phyloP scores from a whole-genome alignment of 441 rosid genomes.

The Brassica balearica region DNA sequence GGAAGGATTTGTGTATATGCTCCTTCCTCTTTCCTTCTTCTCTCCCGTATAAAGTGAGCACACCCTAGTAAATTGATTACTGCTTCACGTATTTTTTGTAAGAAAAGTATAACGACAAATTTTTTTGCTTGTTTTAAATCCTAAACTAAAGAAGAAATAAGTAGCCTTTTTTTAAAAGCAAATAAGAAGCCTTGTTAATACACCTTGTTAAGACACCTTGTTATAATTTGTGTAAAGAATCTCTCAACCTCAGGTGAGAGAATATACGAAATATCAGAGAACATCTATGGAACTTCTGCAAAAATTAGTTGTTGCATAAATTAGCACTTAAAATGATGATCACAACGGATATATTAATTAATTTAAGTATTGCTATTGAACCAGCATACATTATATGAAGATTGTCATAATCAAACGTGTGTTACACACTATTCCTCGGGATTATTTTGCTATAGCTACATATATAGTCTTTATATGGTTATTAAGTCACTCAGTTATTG shows the following conservation, averaged over 20 bases:
- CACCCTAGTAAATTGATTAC: too few species aligned
- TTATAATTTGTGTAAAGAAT: not conserved
- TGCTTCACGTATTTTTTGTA: too few species aligned
- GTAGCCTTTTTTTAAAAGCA: too few species aligned
- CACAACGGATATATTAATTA: not conserved
- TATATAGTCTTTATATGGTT: not conserved
- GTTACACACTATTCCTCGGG: slow-evolving; percentile 5
- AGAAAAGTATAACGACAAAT: too few species aligned
- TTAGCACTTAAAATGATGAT: not conserved
- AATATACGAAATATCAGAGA: not conserved
- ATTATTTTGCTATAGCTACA: slow-evolving; percentile 3
- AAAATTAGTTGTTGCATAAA: not conserved
- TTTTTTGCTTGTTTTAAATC: too few species aligned
- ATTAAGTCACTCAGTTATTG: not conserved
- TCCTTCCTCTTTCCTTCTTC: too few species aligned
- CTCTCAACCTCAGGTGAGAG: not conserved
- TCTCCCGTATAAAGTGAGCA: too few species aligned
- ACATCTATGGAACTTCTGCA: not conserved
- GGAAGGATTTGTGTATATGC: too few species aligned
- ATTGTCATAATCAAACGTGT: not conserved
- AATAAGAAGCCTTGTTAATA: too few species aligned
- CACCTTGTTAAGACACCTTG: not conserved
- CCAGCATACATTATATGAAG: not conserved
- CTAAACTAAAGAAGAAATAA: too few species aligned
- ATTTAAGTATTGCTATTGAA: not conserved